A percentile compares a stretch with the other conserved stretches of the same genome.
These are phyloP conservation scores for Xylariaceae sp. DNA, from an alignment of 2,329 filamentous ascomycete genomes.

Conservation along the genomic window DNA sequence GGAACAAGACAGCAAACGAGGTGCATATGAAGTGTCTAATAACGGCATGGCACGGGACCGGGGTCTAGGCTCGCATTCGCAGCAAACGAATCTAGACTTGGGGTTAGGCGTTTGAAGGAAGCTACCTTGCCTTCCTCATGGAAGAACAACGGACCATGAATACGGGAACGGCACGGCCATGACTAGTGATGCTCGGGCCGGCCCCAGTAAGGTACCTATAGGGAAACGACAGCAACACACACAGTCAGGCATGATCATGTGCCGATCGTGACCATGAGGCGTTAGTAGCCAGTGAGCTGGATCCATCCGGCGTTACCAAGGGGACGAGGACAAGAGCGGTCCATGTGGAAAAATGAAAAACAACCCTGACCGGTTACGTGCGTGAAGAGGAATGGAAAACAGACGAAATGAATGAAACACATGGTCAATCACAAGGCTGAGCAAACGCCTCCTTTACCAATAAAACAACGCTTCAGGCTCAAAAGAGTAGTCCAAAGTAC, in stretches of 20 bases:
- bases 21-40: slow-evolving; percentile 6
- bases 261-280: background rate
- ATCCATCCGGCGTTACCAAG: background rate
- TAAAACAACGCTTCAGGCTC: background rate
- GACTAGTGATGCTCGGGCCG: slow-evolving; percentile 10
- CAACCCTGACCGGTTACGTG: background rate
- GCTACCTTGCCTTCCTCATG: background rate
- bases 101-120: background rate
- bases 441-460: background rate
- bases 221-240: slow-evolving; percentile 6
- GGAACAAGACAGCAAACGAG: background rate
- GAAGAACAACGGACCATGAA: background rate
- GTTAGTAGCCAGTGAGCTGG: slow-evolving; percentile 2
- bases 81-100: background rate
- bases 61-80: background rate
- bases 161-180: background rate
- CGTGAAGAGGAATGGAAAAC: slow-evolving; percentile 1
- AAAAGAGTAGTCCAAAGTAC: background rate
- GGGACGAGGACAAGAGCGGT: background rate
- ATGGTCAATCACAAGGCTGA: slow-evolving; percentile 10
- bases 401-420: background rate
- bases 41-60: background rate
- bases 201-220: background rate
- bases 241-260: slow-evolving; percentile 7
- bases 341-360: background rate